These are phyloP conservation scores for Litsea cubeba DNA, from an alignment of 164 flowering plant species.

Conservation along the genomic window DNA sequence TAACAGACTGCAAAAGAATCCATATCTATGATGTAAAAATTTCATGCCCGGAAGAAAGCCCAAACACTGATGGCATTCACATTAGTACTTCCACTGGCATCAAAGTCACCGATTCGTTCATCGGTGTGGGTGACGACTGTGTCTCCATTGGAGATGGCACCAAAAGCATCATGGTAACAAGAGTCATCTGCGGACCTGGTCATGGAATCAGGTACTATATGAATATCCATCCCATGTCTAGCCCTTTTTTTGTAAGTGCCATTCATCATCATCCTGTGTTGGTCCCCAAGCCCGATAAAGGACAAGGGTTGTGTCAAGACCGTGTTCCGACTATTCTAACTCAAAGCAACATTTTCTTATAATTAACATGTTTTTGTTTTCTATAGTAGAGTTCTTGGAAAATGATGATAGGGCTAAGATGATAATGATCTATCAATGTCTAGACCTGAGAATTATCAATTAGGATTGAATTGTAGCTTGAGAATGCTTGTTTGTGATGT, in stretches of 20 bases:
- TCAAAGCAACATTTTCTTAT: neutral
- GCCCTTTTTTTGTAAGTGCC: no score
- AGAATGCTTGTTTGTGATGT: neutral
- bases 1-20: neutral
- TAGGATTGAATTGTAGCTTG: neutral
- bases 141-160: conserved; percentile 4
- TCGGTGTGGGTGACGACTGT: conserved; percentile 8
- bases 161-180: neutral
- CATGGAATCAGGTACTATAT: conserved; percentile 13
- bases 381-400: no score
- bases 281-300: no score
- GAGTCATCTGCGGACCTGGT: conserved; percentile 5
- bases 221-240: no score
- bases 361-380: neutral
- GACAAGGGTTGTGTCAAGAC: no score
- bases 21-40: neutral
- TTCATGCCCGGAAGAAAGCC: conserved; percentile 1
- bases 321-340: no score
- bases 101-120: neutral
- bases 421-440: no score
- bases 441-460: no score
- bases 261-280: no score
- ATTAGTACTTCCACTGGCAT: neutral
- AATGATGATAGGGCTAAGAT: no score
- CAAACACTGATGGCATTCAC: conserved; percentile 11